Percentiles rank a stretch among this genome's conserved stretches.
These are phyloP conservation scores for Cyberlindnera americana DNA, from an alignment of 805 yeast genomes.

Conservation along the genomic window DNA sequence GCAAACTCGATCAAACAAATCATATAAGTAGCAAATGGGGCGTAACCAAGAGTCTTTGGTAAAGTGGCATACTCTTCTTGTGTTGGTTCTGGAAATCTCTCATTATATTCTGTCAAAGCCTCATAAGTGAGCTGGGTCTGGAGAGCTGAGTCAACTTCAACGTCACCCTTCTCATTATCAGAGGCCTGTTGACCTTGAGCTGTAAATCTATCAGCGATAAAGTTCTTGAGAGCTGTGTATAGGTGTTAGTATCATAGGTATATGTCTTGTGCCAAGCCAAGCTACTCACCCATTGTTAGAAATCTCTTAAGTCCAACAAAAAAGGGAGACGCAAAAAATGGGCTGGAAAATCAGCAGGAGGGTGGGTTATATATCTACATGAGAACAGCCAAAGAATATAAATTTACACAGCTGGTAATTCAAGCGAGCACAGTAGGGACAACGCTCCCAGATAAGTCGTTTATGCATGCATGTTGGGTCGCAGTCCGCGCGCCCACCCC, in stretches of 20 bases:
- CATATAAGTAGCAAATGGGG: slow-evolving; percentile 47
- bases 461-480: no score
- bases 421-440: no score
- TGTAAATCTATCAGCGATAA: slow-evolving; percentile 6
- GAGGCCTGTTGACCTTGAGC: not conserved
- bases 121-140: slow-evolving; percentile 4
- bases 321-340: no score
- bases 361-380: not conserved
- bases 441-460: no score
- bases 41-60: slow-evolving; percentile 41
- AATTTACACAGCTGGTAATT: no score
- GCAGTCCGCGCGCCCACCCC: not conserved
- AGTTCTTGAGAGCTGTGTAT: slow-evolving; percentile 4
- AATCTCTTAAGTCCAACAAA: not conserved
- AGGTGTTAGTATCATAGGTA: not conserved
- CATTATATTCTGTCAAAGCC: slow-evolving; percentile 12
- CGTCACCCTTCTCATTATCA: slow-evolving; percentile 3
- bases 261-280: no score
- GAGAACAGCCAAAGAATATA: no score
- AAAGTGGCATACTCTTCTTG: slow-evolving; percentile 37
- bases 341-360: no score
- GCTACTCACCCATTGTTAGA: not conserved
- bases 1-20: slow-evolving; percentile 70
- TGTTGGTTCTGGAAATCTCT: slow-evolving; percentile 38
- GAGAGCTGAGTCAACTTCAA: slow-evolving; percentile 1